A percentile compares a stretch with the other conserved stretches of the same genome.
phyloP scores from a whole-genome alignment of 1,284 basidiomycete species.

The Marasmius oreades region DNA sequence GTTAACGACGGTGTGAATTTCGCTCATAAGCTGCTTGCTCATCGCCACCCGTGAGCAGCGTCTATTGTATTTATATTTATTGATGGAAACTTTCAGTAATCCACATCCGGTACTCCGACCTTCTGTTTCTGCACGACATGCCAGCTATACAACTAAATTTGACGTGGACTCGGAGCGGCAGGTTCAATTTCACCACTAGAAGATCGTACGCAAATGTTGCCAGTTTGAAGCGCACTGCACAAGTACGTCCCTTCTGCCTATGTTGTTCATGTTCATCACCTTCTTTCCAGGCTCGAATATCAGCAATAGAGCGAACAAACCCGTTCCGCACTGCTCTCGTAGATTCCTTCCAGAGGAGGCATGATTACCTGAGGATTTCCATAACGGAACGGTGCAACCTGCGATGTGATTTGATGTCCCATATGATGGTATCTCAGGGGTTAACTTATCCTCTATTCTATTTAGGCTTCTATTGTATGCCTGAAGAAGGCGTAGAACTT shows the following conservation, averaged over 20 bases:
- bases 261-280: background rate
- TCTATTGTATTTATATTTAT: too few relatives aligned
- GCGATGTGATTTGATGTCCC: slow-evolving; percentile 50
- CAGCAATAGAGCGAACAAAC: slow-evolving; percentile 43
- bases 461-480: slow-evolving; percentile 89
- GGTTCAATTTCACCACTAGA: background rate
- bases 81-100: too few relatives aligned
- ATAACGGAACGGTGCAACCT: slow-evolving; percentile 87
- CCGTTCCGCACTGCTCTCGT: slow-evolving; percentile 52
- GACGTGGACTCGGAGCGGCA: background rate
- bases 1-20: too few relatives aligned
- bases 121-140: background rate
- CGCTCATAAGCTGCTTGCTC: too few relatives aligned
- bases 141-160: background rate
- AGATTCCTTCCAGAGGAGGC: slow-evolving; percentile 68
- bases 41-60: too few relatives aligned
- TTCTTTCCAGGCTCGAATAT: slow-evolving; percentile 45
- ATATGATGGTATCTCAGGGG: background rate
- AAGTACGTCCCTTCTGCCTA: background rate
- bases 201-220: background rate
- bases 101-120: background rate
- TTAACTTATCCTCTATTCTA: background rate
- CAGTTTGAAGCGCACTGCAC: background rate
- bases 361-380: slow-evolving; percentile 84
- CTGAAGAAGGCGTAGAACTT: slow-evolving; percentile 73